Conservation (phyloP, 1,284 basidiomycete genomes). For the Trametes polyzona region DNA sequence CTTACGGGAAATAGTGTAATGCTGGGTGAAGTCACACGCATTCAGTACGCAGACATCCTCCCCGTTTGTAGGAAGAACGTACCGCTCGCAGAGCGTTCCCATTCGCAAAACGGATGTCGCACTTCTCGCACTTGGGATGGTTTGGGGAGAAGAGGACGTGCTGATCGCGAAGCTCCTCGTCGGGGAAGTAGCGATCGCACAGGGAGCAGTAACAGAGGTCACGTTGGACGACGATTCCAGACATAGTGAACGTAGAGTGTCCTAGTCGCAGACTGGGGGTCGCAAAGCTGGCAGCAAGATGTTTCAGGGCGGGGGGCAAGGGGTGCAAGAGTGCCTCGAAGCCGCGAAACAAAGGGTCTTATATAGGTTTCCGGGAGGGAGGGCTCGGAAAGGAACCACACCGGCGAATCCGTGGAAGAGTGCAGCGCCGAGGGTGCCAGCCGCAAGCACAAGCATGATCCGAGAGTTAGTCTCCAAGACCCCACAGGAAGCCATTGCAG, state of each 20-base stretch:
- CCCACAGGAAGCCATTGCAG: not conserved
- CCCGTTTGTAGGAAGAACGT: not conserved
- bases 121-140: constrained; percentile 32
- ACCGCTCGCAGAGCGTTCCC: constrained; percentile 32
- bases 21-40: constrained; percentile 19
- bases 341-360: not conserved
- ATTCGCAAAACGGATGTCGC: constrained; percentile 32
- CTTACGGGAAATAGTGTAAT: constrained; percentile 28
- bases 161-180: constrained; percentile 25
- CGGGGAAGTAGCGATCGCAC: constrained; percentile 35
- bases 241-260: constrained; percentile 10
- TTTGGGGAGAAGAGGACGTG: constrained; percentile 31
- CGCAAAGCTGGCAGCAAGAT: not conserved
- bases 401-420: not conserved
- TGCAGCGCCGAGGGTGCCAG: not conserved
- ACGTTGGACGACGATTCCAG: constrained; percentile 19
- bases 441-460: not conserved
- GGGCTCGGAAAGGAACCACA: not conserved
- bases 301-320: not conserved
- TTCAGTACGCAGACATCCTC: not conserved
- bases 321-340: not conserved
- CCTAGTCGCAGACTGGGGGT: constrained; percentile 4
- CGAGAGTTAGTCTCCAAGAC: not conserved
- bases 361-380: not conserved
- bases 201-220: constrained; percentile 32